Percentiles rank a stretch among this genome's conserved stretches.
Evolutionary conservation across 805 yeast species (phyloP).

Genomic region (Dipodascus geniculatus): DNA sequence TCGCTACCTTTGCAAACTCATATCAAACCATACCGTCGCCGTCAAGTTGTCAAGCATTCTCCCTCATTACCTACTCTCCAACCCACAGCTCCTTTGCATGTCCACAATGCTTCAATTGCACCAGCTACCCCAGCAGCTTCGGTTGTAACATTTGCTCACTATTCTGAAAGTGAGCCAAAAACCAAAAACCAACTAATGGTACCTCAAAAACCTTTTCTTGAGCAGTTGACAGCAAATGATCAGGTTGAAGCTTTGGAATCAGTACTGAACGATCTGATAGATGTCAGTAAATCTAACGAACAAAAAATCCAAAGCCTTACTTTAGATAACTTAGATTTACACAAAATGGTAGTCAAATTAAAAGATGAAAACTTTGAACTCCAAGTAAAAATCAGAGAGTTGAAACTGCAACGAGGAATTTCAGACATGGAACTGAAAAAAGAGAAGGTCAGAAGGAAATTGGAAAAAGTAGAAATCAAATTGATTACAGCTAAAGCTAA

Average conservation of each 20-base stretch:
- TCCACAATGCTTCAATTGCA: neutral
- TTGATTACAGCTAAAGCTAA: neutral
- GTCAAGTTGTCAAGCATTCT: neutral
- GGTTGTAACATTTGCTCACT: neutral
- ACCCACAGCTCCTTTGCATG: neutral
- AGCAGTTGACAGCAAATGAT: no score
- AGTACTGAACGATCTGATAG: neutral
- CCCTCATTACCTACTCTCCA: neutral
- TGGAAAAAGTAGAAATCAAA: neutral
- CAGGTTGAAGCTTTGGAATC: neutral
- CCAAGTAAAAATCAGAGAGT: neutral
- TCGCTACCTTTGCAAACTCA: neutral
- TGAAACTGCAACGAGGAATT: neutral
- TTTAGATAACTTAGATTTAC: neutral
- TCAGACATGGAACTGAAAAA: neutral
- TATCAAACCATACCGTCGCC: neutral
- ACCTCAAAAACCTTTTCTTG: no score
- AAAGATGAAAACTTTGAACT: neutral
- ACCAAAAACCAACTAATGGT: no score
- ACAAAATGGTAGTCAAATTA: neutral
- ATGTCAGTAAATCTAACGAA: neutral
- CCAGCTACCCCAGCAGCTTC: neutral
- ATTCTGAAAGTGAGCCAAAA: neutral
- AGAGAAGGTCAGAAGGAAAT: neutral
- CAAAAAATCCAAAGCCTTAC: neutral